Conservation (phyloP, 768 basidiomycete species). For the Roridomyces roridus region DNA sequence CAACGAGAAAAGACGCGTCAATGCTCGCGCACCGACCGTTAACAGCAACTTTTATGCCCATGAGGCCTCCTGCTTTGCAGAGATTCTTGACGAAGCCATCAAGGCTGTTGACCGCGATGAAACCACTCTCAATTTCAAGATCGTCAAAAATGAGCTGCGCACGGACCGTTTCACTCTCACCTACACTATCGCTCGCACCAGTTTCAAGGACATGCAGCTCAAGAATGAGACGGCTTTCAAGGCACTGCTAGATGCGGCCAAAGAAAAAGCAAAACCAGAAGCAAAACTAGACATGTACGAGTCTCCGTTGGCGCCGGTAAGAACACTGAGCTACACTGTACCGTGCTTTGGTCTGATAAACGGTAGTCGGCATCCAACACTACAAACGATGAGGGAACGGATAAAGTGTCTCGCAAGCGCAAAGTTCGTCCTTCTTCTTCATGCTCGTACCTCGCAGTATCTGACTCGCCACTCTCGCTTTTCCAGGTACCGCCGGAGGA, state of each 20-base stretch:
- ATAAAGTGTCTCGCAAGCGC: too few species aligned
- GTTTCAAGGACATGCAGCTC: background rate
- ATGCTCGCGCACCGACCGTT: background rate
- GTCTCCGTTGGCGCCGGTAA: too few species aligned
- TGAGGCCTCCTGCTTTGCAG: background rate
- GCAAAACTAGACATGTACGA: background rate
- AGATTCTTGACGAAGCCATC: background rate
- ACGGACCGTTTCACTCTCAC: background rate
- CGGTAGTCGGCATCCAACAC: too few species aligned
- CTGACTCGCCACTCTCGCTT: too few species aligned
- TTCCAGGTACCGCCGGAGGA: too few species aligned
- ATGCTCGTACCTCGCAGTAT: too few species aligned
- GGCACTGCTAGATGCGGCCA: background rate
- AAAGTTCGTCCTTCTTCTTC: too few species aligned
- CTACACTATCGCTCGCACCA: background rate
- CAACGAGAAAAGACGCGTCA: background rate
- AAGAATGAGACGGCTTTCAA: background rate
- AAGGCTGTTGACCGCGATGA: background rate
- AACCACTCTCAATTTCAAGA: background rate
- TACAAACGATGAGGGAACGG: too few species aligned
- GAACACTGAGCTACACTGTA: too few species aligned
- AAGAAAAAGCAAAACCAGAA: background rate
- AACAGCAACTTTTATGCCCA: background rate
- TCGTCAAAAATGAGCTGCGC: background rate
- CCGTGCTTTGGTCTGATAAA: too few species aligned